Base-by-base conservation (phyloP, 352 stramenopile genomes). In the Phytophthora citrophthora region DNA sequence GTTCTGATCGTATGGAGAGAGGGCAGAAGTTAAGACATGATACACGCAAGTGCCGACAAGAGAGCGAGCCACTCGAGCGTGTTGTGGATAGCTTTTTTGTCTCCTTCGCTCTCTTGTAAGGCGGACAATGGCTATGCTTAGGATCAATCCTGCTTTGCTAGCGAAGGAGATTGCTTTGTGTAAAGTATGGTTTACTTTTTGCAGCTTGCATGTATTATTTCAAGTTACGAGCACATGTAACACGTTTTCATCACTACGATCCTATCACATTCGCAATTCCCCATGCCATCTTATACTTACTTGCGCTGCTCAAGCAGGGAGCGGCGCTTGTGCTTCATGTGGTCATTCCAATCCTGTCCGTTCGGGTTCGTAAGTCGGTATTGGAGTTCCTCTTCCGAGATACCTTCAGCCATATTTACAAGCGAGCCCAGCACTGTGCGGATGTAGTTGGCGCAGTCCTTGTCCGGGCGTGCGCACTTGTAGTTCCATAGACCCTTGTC, bases 401-500 rank as follows among this genome's bases (percentile, higher is more conserved):
- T 96, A 23, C 82, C 84, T 64, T 97, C 89, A 13, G 89, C 89
- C 81, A 97, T 93, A 76, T 97, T 96, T 59, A 97, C 83, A 61
- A 97, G 79, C 44, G 88, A 96, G 9, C 86, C 85, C 9, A 97
- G 83, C 46, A 97, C 90, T 23, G 90, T 97, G 39, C 83, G 88
- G 53, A 97, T 93, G 66, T 96, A 97, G 61, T 97, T 97, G 24
- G 86, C 86, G 40, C 70, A 72, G 63, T 95, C 87, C 66, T 97
- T 97, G 76, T 97, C 90, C 0, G 90, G 88, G 10, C 90, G 86
- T 26, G 86, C 77, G 49, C 84, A 91, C 68, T 96, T 96, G 74
- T 88, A 97, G 64, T 95, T 91, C 90, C 90, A 97, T 48, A 96
- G 72, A 9, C 90, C 90, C 38, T 90, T 91, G 58, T 94, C 89